Percentiles rank a stretch among this genome's conserved stretches.
phyloP scores from a whole-genome alignment of 2,329 filamentous ascomycete species.

The Knufia petricola region DNA sequence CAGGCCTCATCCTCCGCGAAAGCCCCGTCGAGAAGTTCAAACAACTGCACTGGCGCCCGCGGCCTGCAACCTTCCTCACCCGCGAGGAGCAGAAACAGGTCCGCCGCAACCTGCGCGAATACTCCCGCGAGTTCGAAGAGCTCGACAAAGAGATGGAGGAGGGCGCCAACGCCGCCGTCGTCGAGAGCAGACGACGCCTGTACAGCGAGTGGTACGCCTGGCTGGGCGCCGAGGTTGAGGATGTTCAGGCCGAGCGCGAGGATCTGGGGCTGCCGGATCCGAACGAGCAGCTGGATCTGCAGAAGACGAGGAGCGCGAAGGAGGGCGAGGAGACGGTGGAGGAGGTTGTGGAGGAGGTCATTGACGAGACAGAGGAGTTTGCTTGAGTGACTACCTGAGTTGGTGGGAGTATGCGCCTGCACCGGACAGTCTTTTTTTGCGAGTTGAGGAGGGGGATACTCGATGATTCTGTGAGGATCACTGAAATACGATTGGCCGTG shows the following conservation, averaged over 20 bases:
- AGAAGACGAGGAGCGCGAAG: conserved; percentile 48
- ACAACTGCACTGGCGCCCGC: conserved; percentile 90
- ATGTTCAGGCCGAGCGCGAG: conserved; percentile 62
- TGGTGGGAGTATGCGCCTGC: no score
- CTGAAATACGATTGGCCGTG: no score
- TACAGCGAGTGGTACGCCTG: conserved; percentile 85
- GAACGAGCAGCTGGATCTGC: conserved; percentile 46
- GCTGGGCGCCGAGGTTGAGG: conserved; percentile 62
- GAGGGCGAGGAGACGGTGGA: conserved; percentile 64
- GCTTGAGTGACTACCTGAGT: conserved; percentile 34
- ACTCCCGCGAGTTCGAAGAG: conserved; percentile 89
- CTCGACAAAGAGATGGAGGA: conserved; percentile 89
- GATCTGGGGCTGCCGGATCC: conserved; percentile 57
- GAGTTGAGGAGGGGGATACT: no score
- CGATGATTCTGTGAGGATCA: no score
- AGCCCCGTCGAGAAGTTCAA: conserved; percentile 95
- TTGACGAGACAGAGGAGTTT: conserved; percentile 75
- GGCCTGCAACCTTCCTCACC: conserved; percentile 77
- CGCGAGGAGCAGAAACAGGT: conserved; percentile 97
- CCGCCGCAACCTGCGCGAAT: conserved; percentile 96
- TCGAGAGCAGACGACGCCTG: conserved; percentile 72
- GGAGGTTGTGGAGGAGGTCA: conserved; percentile 75
- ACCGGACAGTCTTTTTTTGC: no score
- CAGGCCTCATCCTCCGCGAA: conserved; percentile 77
- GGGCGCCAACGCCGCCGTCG: conserved; percentile 85